Evolutionary conservation across 176 grass and related monocot genomes (phyloP), one percentile per base, ranked within the genome.

Genomic region (Oryza officinalis): DNA sequence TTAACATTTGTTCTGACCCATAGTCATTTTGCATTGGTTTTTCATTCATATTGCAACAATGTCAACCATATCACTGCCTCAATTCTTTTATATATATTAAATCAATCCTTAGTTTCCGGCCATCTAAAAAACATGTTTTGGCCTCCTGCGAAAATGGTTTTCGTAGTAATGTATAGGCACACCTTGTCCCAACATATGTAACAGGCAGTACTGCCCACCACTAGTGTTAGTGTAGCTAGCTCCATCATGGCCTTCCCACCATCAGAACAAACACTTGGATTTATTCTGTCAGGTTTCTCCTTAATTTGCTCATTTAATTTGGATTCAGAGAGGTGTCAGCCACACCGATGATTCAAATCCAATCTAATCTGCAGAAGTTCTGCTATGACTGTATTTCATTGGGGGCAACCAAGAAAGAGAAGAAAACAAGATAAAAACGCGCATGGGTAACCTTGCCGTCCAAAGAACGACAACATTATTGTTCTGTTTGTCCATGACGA

Each of bases 381-480:
- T 71, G 20, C 18, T 69, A 22, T 40, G 10, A 41, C 40, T 6
- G 37, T 26, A 41, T 71, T 71, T 10, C 35, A 13, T 15, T 77
- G 8, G 22, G 20, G 14, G 7, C 6, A 61, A 20, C 57, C 57
- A 61, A 61, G 57, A 61, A 61, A 61, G n/a, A 10, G 4, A 65
- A 78, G 22, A 14, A 63, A 77, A 9, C 6, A 63, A 17, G 63
- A 45, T 12, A 60, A 35, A 5, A 20, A 65, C 43, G 10, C 40
- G 14, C 35, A 22, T 75, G 26, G 60, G 76, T 54, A 26, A n/a
- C 79, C 27, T 81, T 38, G 79, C 65, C 22, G 12, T 45, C 14
- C 69, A 79, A 85, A 79, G 52, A 85, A 78, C 13, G 52, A n/a
- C 38, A 79, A 33, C 75, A 79, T 72, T 31, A 71, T 79, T 72